These are phyloP conservation scores for Clarkia xantiana DNA, from an alignment of 345 rosid genomes.

Conservation along the genomic window DNA sequence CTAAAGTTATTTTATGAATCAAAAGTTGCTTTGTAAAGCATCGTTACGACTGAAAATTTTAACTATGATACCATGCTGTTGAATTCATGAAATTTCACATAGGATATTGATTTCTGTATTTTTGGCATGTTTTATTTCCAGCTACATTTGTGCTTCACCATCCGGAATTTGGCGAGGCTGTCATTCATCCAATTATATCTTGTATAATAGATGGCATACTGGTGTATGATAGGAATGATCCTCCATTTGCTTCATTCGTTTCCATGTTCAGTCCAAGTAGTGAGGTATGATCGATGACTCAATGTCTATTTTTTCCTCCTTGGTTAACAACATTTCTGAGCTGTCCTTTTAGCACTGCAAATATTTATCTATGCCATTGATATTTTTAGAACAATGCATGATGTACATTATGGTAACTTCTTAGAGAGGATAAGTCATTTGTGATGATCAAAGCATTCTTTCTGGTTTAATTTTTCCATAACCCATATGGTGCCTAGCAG, in stretches of 20 bases:
- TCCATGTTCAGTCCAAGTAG: slow-evolving; percentile 68
- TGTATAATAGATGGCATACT: slow-evolving; percentile 75
- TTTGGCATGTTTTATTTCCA: slow-evolving; percentile 14
- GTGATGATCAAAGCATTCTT: no score
- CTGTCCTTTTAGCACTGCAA: no score
- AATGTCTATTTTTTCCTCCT: not conserved
- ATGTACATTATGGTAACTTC: no score
- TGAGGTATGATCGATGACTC: slow-evolving; percentile 34
- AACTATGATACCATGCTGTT: no score
- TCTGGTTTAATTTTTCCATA: no score
- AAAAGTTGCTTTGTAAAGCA: not conserved
- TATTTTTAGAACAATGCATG: no score
- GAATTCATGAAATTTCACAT: not conserved
- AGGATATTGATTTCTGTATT: not conserved
- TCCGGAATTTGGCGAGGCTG: slow-evolving; percentile 96
- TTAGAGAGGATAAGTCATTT: no score
- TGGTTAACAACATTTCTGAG: no score
- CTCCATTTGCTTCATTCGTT: slow-evolving; percentile 92
- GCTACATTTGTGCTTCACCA: slow-evolving; percentile 97
- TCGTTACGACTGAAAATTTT: no score
- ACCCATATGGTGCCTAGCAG: no score
- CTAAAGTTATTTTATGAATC: not conserved
- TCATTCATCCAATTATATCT: slow-evolving; percentile 87
- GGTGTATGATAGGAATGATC: slow-evolving; percentile 57
- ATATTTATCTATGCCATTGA: no score